Percentiles rank a stretch among this genome's conserved stretches.
These are phyloP conservation scores for Psilocybe mexicana DNA, from an alignment of 1,284 basidiomycete species.

Conservation along the genomic window DNA sequence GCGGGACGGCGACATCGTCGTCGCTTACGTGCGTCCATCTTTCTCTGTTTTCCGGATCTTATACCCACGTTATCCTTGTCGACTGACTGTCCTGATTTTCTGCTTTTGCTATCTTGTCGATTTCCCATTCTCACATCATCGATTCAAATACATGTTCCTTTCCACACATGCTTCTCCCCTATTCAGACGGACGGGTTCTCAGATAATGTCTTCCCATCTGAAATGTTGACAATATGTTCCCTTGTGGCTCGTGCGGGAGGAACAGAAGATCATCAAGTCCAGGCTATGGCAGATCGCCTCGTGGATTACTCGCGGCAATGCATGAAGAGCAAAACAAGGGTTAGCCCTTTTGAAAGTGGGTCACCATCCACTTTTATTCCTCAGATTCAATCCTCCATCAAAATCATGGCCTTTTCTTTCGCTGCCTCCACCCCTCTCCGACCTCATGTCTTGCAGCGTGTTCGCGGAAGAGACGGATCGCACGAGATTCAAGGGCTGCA, in stretches of 20 bases:
- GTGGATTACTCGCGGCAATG: constrained; percentile 70
- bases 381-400: not conserved
- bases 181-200: constrained; percentile 81
- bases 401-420: not conserved
- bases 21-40: constrained; percentile 59
- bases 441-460: not conserved
- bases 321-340: constrained; percentile 62
- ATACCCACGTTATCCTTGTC: not conserved
- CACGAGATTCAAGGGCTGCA: not conserved
- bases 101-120: not conserved
- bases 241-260: constrained; percentile 58
- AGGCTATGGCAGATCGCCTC: constrained; percentile 69
- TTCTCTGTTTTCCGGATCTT: constrained; percentile 14
- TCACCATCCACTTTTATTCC: not conserved
- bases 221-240: constrained; percentile 68
- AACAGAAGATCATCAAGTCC: constrained; percentile 60
- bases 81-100: no score
- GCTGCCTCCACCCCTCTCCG: not conserved
- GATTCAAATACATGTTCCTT: not conserved
- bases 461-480: not conserved
- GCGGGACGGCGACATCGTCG: constrained; percentile 71
- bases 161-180: constrained; percentile 1
- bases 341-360: constrained; percentile 74
- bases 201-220: constrained; percentile 81
- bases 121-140: not conserved